Evolutionary conservation across 2,329 filamentous ascomycete genomes (phyloP).

Genomic region (Colletotrichum sp.): DNA sequence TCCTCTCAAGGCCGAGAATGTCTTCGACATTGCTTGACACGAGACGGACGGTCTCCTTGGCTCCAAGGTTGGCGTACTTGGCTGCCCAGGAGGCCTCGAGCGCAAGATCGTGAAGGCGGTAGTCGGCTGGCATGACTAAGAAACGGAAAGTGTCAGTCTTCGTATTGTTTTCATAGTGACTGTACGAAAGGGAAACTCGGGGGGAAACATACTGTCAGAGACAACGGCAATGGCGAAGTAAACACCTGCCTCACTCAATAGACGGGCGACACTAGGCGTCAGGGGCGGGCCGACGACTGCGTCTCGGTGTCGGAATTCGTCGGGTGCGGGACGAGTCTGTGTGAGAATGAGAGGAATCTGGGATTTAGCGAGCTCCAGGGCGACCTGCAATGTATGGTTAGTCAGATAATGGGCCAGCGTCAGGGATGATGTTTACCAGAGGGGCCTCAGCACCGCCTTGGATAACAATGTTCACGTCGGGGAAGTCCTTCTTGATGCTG

Average conservation of each 20-base stretch:
- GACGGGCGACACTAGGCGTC: slow-evolving; percentile 38
- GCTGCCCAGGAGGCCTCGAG: slow-evolving; percentile 44
- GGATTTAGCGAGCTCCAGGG: slow-evolving; percentile 41
- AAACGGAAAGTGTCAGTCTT: not conserved
- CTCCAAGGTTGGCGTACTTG: slow-evolving; percentile 41
- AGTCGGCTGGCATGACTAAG: slow-evolving; percentile 33
- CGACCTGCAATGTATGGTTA: slow-evolving; percentile 30
- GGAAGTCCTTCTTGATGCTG: slow-evolving; percentile 39
- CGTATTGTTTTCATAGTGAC: too few relatives aligned
- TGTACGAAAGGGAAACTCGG: not conserved
- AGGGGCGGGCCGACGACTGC: slow-evolving; percentile 47
- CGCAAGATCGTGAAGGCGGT: slow-evolving; percentile 41
- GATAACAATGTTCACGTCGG: slow-evolving; percentile 37
- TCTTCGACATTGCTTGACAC: slow-evolving; percentile 45
- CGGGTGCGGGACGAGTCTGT: slow-evolving; percentile 36
- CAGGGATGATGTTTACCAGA: slow-evolving; percentile 28
- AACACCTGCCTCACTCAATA: slow-evolving; percentile 45
- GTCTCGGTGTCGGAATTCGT: slow-evolving; percentile 39
- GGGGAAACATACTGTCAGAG: slow-evolving; percentile 23
- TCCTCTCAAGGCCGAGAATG: slow-evolving; percentile 40
- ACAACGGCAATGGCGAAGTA: slow-evolving; percentile 36
- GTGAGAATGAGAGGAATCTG: slow-evolving; percentile 48
- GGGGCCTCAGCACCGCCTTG: slow-evolving; percentile 44
- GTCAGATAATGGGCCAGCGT: not conserved
- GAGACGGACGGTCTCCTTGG: slow-evolving; percentile 37